Evolutionary conservation across 768 basidiomycete genomes (phyloP).

Genomic region (Dendrothele bispora): DNA sequence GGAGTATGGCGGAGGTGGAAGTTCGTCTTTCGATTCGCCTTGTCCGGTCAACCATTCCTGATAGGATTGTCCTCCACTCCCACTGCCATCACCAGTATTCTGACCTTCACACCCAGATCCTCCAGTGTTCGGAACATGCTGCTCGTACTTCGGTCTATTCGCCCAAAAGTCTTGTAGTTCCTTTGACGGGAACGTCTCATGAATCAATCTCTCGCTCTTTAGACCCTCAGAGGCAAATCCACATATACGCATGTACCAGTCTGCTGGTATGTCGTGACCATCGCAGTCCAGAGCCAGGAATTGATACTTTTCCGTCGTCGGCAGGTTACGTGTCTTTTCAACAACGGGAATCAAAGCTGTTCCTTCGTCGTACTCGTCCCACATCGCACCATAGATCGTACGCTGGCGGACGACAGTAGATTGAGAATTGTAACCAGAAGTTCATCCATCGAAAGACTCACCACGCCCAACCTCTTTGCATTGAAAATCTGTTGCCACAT

Average conservation of each 20-base stretch:
- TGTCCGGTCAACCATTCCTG: slow-evolving; percentile 49
- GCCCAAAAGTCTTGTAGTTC: slow-evolving; percentile 78
- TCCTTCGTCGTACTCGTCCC: slow-evolving; percentile 91
- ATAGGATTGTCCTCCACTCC: slow-evolving; percentile 30
- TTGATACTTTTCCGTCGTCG: slow-evolving; percentile 54
- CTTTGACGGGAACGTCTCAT: slow-evolving; percentile 65
- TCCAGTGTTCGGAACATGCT: slow-evolving; percentile 27
- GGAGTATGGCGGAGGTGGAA: slow-evolving; percentile 71
- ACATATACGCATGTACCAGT: slow-evolving; percentile 85
- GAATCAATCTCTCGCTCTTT: slow-evolving; percentile 60
- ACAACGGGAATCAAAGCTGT: slow-evolving; percentile 81
- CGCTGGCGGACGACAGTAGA: too few species aligned
- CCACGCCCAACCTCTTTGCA: slow-evolving; percentile 55
- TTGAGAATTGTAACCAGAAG: too few species aligned
- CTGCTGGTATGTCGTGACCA: slow-evolving; percentile 72
- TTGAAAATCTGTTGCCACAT: slow-evolving; percentile 80
- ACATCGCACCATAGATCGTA: slow-evolving; percentile 73
- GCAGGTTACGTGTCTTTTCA: slow-evolving; percentile 54
- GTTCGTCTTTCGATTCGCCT: slow-evolving; percentile 46
- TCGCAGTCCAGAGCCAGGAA: slow-evolving; percentile 79
- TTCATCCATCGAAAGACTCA: too few species aligned
- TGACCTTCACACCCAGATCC: slow-evolving; percentile 31
- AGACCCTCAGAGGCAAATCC: slow-evolving; percentile 72
- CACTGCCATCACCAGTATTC: slow-evolving; percentile 17
- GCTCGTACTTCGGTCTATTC: slow-evolving; percentile 58